Percentiles rank a stretch among this genome's conserved stretches.
These are phyloP conservation scores for Saussurea involucrata DNA, from an alignment of 129 eudicot genomes.

Conservation along the genomic window DNA sequence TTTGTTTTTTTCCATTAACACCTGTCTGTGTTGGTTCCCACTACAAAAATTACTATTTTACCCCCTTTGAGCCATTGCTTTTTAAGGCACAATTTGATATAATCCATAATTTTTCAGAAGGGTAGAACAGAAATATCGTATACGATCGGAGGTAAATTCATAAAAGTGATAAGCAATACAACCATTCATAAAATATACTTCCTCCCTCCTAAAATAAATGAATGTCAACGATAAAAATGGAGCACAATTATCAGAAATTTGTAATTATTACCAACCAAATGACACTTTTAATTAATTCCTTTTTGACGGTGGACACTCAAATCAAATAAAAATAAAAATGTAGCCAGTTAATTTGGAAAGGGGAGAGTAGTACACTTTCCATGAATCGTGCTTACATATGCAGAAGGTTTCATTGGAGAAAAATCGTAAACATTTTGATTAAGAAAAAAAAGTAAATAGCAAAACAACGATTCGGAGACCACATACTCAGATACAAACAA, in stretches of 20 bases:
- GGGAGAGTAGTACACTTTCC: not conserved
- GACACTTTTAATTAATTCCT: too few species aligned
- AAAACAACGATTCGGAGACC: not conserved
- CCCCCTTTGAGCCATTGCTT: conserved; percentile 40
- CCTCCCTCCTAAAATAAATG: too few species aligned
- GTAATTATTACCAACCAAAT: too few species aligned
- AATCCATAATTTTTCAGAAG: not conserved
- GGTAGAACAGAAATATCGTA: not conserved
- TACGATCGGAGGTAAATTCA: not conserved
- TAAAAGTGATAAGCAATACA: not conserved
- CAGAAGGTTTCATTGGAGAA: not conserved
- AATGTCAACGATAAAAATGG: too few species aligned
- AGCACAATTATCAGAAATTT: too few species aligned
- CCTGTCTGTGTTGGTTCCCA: not conserved
- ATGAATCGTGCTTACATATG: not conserved
- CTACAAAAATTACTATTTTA: not conserved
- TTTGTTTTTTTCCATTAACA: not conserved
- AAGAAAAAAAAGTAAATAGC: not conserved
- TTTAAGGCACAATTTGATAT: conserved; percentile 10
- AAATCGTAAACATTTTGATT: not conserved
- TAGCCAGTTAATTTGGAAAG: too few species aligned
- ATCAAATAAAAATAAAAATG: too few species aligned
- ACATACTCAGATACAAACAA: not conserved
- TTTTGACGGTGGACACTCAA: too few species aligned
- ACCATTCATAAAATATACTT: not conserved